Evolutionary conservation across 139 green algal species (phyloP).

Genomic region (Chlorella sorokiniana): DNA sequence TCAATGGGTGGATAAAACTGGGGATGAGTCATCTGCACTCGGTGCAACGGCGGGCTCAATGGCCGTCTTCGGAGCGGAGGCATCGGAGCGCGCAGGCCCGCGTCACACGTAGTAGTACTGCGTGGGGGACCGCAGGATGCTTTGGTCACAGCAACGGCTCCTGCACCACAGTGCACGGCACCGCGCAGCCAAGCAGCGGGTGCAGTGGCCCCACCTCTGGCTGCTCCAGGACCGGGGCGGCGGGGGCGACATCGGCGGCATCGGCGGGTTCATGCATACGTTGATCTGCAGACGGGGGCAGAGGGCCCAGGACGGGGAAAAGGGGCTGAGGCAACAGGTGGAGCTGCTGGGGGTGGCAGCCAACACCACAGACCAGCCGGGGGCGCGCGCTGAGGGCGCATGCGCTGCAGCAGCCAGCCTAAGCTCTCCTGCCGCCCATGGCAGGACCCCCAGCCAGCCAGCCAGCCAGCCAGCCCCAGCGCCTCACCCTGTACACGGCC

Average conservation of each 20-base stretch:
- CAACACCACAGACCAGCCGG: neutral
- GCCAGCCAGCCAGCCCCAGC: neutral
- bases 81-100: neutral
- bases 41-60: neutral
- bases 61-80: neutral
- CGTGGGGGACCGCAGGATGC: neutral
- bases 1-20: no score
- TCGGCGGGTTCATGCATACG: neutral
- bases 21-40: no score
- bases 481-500: neutral
- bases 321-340: neutral
- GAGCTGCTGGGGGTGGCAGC: no score
- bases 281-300: neutral
- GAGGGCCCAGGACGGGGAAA: neutral
- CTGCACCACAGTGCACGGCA: neutral
- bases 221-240: neutral
- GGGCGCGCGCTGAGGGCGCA: no score
- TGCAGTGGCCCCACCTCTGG: neutral
- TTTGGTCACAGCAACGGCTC: neutral
- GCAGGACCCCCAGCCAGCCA: neutral
- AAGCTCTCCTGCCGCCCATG: neutral
- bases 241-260: neutral
- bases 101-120: conserved; percentile 1
- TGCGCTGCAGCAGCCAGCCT: neutral
- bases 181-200: neutral